Conservation (phyloP, 192 early-diverging fungal species). For the Pilaira anomala region DNA sequence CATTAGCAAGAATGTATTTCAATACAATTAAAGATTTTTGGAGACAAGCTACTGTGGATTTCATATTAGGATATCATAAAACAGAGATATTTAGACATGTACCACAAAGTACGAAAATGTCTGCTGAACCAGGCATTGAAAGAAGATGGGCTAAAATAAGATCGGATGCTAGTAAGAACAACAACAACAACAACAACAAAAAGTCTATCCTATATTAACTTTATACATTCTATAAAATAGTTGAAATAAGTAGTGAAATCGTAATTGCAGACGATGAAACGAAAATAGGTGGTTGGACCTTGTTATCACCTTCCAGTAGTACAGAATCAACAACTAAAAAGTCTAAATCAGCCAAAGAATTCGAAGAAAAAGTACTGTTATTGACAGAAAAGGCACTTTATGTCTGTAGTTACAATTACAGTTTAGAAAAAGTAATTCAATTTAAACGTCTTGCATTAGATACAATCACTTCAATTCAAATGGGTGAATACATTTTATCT, state of each 20-base stretch:
- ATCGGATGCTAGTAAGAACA: constrained; percentile 44
- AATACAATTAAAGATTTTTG: constrained; percentile 75
- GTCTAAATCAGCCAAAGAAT: constrained; percentile 25
- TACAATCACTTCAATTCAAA: constrained; percentile 51
- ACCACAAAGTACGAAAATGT: constrained; percentile 22
- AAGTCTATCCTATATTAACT: too few relatives aligned
- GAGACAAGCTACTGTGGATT: constrained; percentile 59
- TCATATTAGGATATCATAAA: constrained; percentile 46
- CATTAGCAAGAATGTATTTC: constrained; percentile 69
- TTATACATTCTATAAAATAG: constrained; percentile 8
- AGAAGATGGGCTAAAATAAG: constrained; percentile 35
- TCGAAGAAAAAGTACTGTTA: constrained; percentile 64
- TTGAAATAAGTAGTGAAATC: constrained; percentile 55
- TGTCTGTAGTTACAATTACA: constrained; percentile 67
- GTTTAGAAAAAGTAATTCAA: constrained; percentile 64
- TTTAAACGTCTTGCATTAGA: constrained; percentile 58
- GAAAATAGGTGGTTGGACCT: constrained; percentile 58
- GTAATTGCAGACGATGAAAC: constrained; percentile 65
- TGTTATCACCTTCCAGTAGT: constrained; percentile 45
- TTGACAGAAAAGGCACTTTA: constrained; percentile 64
- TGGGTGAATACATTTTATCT: constrained; percentile 51
- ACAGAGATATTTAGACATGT: constrained; percentile 35
- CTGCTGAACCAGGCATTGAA: constrained; percentile 43
- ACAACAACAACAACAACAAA: too few relatives aligned
- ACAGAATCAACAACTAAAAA: constrained; percentile 12